phyloP scores from a whole-genome alignment of 345 rosid genomes.

The Dovyalis caffra region DNA sequence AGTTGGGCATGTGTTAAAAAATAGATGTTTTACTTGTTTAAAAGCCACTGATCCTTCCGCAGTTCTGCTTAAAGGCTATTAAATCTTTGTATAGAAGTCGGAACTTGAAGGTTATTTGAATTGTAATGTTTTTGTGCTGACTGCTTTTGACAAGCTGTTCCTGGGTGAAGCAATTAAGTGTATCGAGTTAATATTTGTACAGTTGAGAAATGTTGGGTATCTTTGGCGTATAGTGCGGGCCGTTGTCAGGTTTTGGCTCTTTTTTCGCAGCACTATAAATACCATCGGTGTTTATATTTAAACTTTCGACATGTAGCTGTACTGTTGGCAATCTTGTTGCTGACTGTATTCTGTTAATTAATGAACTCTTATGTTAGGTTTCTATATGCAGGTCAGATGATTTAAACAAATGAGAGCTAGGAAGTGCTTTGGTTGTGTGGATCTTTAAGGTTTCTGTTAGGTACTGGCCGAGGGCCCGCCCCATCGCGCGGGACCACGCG shows the following conservation, averaged over 20 bases:
- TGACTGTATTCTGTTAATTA: too few species aligned
- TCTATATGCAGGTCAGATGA: not conserved
- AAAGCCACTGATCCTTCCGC: conserved; percentile 21
- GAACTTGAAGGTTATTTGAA: conserved; percentile 22
- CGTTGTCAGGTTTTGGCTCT: too few species aligned
- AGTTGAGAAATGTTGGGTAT: conserved; percentile 27
- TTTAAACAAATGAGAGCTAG: not conserved
- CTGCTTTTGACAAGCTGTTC: conserved; percentile 13
- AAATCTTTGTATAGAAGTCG: conserved; percentile 35
- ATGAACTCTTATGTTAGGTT: not conserved
- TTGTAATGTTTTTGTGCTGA: conserved; percentile 25
- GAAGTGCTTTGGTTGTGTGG: not conserved
- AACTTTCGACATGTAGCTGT: not conserved
- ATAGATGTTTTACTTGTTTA: conserved; percentile 7
- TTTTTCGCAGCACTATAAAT: not conserved
- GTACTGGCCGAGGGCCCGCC: too few species aligned
- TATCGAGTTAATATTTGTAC: conserved; percentile 29
- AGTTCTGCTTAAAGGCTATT: conserved; percentile 18
- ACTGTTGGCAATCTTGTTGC: not conserved
- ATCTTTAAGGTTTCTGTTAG: too few species aligned
- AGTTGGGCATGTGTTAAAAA: conserved; percentile 12
- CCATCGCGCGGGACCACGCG: too few species aligned
- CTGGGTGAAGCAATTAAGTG: conserved; percentile 26
- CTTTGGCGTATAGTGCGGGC: conserved; percentile 4
- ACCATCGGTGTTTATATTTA: not conserved